A percentile compares a stretch with the other conserved stretches of the same genome.
phyloP scores from a whole-genome alignment of 1,139 yeast genomes.

The Sugiyamaella sp. region DNA sequence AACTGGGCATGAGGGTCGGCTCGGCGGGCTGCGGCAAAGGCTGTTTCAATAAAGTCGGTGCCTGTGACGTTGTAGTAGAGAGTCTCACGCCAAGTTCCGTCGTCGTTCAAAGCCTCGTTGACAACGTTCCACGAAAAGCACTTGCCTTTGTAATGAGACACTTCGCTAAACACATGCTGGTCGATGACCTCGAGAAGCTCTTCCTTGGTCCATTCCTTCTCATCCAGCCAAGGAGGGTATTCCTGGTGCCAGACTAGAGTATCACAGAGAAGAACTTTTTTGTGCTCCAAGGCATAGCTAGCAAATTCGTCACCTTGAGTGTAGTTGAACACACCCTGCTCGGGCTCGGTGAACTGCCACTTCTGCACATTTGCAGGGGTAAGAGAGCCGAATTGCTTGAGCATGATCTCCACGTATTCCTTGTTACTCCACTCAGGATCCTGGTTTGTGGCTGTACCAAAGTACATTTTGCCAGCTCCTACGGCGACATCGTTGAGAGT shows the following conservation, averaged over 20 bases:
- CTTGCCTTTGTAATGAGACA: slow-evolving; percentile 20
- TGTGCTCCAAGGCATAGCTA: slow-evolving; percentile 14
- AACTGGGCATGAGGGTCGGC: slow-evolving; percentile 25
- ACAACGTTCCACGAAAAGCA: slow-evolving; percentile 24
- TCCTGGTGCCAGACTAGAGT: slow-evolving; percentile 23
- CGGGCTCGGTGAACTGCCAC: slow-evolving; percentile 23
- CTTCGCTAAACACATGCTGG: slow-evolving; percentile 20
- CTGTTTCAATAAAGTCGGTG: slow-evolving; percentile 22
- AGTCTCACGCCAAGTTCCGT: slow-evolving; percentile 23
- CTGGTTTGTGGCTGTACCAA: slow-evolving; percentile 22
- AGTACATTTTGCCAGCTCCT: slow-evolving; percentile 19
- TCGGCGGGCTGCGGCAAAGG: slow-evolving; percentile 22
- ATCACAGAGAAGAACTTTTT: slow-evolving; percentile 18
- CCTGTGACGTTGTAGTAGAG: slow-evolving; percentile 23
- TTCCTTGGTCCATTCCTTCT: slow-evolving; percentile 14
- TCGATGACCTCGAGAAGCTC: slow-evolving; percentile 16
- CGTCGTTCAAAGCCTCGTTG: slow-evolving; percentile 24
- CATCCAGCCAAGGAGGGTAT: slow-evolving; percentile 19
- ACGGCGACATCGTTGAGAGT: slow-evolving; percentile 9
- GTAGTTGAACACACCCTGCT: slow-evolving; percentile 20
- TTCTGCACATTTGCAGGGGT: slow-evolving; percentile 23
- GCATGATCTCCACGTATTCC: slow-evolving; percentile 17
- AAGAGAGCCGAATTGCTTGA: slow-evolving; percentile 19
- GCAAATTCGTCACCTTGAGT: slow-evolving; percentile 19
- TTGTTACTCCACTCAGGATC: slow-evolving; percentile 13